Evolutionary conservation across 2,329 filamentous ascomycete genomes (phyloP).

Genomic region (Coniochaeta sp.): DNA sequence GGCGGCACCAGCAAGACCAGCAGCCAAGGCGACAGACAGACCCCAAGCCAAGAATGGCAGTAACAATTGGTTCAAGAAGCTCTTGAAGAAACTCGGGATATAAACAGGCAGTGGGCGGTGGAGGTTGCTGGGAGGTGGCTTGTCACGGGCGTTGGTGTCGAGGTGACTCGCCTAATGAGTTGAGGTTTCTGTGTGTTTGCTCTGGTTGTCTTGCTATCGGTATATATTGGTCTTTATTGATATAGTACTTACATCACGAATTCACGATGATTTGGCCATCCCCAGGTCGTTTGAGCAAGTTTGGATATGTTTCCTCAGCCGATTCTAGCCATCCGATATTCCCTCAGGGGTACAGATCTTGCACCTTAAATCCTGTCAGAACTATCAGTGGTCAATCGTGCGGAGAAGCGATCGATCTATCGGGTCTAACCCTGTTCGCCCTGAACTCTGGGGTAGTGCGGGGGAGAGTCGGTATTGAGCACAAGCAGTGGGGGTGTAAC

Average conservation of each 20-base stretch:
- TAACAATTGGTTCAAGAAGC: constrained; percentile 2
- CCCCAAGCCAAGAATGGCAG: constrained; percentile 4
- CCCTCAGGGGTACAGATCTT: no score
- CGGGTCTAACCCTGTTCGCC: neutral
- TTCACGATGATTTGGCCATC: neutral
- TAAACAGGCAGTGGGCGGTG: neutral
- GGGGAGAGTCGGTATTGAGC: neutral
- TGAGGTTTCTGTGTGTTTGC: neutral
- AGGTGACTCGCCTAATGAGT: neutral
- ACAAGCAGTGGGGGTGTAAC: neutral
- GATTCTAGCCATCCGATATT: neutral
- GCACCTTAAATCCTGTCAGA: no score
- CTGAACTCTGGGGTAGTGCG: constrained; percentile 1
- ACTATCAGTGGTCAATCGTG: no score
- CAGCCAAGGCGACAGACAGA: constrained; percentile 2
- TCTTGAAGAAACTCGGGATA: constrained; percentile 1
- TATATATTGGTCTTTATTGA: neutral
- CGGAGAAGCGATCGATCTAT: neutral
- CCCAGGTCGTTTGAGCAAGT: neutral
- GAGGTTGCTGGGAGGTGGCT: neutral
- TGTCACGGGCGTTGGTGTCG: neutral
- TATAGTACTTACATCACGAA: neutral
- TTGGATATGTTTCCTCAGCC: neutral
- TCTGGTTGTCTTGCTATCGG: neutral
- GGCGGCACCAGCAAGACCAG: constrained; percentile 3